Evolutionary conservation across 495 filamentous ascomycete species (phyloP).

Genomic region (Venustampulla echinocandica): DNA sequence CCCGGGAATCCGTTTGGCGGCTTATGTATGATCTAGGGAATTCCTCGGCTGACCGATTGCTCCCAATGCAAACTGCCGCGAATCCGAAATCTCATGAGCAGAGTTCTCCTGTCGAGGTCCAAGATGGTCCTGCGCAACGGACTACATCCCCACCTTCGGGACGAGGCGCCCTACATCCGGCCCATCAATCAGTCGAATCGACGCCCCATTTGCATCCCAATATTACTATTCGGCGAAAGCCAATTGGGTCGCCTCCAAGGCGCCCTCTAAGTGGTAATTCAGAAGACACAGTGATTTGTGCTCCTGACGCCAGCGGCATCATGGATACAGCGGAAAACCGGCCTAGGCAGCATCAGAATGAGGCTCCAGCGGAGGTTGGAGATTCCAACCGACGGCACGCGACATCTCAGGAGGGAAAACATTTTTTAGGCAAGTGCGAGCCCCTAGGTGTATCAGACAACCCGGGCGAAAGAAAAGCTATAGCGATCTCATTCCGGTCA

Average conservation of each 20-base stretch:
- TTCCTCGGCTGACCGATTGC: constrained; percentile 9
- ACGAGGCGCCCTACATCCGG: not conserved
- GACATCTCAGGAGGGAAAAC: not conserved
- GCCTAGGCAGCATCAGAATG: not conserved
- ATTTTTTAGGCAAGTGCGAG: constrained; percentile 17
- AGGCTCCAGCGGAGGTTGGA: not conserved
- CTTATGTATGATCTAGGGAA: too few species aligned
- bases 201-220: not conserved
- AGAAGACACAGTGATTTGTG: constrained; percentile 13
- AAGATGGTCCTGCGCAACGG: constrained; percentile 31
- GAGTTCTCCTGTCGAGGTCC: not conserved
- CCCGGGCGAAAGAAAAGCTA: constrained; percentile 14
- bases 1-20: too few species aligned
- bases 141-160: constrained; percentile 10
- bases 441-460: not conserved
- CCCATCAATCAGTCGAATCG: not conserved
- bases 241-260: constrained; percentile 9
- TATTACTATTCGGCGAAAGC: constrained; percentile 9
- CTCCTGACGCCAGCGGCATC: constrained; percentile 15
- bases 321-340: not conserved
- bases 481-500: constrained; percentile 28
- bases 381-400: not conserved
- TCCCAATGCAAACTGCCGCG: constrained; percentile 16
- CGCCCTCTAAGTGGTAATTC: constrained; percentile 6
- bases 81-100: constrained; percentile 17